A percentile compares a stretch with the other conserved stretches of the same genome.
Evolutionary conservation across 768 basidiomycete genomes (phyloP).

Genomic region (Plicaturopsis crispa): DNA sequence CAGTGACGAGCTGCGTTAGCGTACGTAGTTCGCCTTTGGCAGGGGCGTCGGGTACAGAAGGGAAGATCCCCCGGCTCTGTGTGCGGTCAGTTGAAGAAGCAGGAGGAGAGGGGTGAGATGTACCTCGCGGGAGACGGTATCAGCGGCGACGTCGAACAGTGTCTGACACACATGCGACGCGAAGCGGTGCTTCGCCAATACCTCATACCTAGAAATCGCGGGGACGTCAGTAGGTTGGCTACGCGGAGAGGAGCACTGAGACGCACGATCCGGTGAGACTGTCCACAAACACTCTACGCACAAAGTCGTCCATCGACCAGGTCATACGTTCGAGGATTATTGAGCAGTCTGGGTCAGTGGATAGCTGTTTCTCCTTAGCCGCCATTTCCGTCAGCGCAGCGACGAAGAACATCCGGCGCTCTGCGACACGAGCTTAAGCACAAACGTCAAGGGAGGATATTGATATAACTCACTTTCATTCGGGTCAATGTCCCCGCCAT

Average conservation of each 20-base stretch:
- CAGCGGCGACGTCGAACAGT: conserved; percentile 56
- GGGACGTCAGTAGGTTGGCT: conserved; percentile 2
- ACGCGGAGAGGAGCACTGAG: conserved; percentile 1
- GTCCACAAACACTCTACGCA: conserved; percentile 86
- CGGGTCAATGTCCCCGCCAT: conserved; percentile 47
- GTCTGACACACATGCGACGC: conserved; percentile 96
- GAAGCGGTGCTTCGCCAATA: conserved; percentile 73
- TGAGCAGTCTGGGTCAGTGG: conserved; percentile 93
- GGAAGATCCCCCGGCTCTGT: conserved; percentile 49
- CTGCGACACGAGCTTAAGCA: conserved; percentile 28
- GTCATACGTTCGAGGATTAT: conserved; percentile 83
- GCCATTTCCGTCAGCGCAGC: conserved; percentile 82
- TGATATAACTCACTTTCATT: conserved; percentile 52
- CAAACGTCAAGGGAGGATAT: conserved; percentile 5
- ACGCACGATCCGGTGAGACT: conserved; percentile 84
- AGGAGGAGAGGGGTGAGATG: background rate
- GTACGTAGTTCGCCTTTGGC: conserved; percentile 62
- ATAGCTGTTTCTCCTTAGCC: conserved; percentile 82
- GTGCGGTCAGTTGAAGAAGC: background rate
- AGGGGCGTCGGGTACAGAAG: conserved; percentile 35
- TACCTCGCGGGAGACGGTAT: conserved; percentile 69
- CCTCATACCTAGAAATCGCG: conserved; percentile 45
- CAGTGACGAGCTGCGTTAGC: conserved; percentile 54
- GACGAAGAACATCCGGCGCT: conserved; percentile 68
- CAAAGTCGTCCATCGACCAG: conserved; percentile 94